Percentiles rank a stretch among this genome's conserved stretches.
These are phyloP conservation scores for Cordyceps cateniannulata DNA, from an alignment of 2,329 filamentous ascomycete species.

Conservation along the genomic window DNA sequence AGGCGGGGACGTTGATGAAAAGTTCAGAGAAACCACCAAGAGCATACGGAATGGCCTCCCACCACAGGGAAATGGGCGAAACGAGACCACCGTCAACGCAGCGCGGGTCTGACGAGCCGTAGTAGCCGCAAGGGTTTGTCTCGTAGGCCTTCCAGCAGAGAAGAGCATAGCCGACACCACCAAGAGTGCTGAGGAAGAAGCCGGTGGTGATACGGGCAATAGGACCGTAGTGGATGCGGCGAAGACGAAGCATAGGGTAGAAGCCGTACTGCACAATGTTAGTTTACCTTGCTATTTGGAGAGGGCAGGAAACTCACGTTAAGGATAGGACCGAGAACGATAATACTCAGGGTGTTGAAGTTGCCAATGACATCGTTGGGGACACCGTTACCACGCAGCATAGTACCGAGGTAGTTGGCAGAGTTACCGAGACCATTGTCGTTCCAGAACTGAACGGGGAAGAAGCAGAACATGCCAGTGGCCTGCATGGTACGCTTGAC, in stretches of 20 bases:
- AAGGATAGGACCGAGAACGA: constrained; percentile 35
- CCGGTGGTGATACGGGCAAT: constrained; percentile 52
- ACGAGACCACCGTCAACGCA: constrained; percentile 20
- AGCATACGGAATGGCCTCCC: constrained; percentile 19
- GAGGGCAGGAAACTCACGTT: constrained; percentile 15
- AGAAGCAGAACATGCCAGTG: constrained; percentile 35
- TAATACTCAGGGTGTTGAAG: constrained; percentile 53
- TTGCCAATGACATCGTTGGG: constrained; percentile 57
- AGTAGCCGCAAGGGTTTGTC: constrained; percentile 39
- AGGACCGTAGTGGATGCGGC: constrained; percentile 48
- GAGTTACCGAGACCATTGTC: constrained; percentile 33
- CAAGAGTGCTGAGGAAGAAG: constrained; percentile 42
- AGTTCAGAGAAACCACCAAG: constrained; percentile 25
- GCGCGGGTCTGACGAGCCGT: constrained; percentile 19
- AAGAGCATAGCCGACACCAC: constrained; percentile 50
- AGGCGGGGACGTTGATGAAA: constrained; percentile 30
- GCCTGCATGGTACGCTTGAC: constrained; percentile 45
- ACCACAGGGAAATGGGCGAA: constrained; percentile 21
- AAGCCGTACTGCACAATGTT: constrained; percentile 24
- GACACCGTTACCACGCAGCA: constrained; percentile 41
- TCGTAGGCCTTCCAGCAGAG: constrained; percentile 55
- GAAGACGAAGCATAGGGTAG: constrained; percentile 50
- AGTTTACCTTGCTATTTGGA: neutral
- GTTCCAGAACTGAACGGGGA: constrained; percentile 34
- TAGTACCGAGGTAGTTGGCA: constrained; percentile 31